phyloP scores from a whole-genome alignment of 2,329 filamentous ascomycete species.

The Chaetothyriales sp. region DNA sequence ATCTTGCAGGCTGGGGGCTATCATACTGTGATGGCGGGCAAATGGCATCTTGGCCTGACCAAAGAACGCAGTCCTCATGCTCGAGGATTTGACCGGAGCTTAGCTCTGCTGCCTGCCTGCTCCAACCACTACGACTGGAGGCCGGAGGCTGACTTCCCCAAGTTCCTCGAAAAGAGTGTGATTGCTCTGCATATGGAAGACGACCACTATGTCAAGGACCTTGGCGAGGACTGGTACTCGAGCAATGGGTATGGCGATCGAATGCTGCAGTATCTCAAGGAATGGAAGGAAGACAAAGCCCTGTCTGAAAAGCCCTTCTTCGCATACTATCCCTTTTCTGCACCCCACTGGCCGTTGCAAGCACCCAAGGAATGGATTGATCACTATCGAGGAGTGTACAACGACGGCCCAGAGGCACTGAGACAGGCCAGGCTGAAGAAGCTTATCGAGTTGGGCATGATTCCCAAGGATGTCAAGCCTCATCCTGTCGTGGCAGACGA shows the following conservation, averaged over 20 bases:
- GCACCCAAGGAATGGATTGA: slow-evolving; percentile 32
- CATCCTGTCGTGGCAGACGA: slow-evolving; percentile 31
- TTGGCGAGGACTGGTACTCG: slow-evolving; percentile 40
- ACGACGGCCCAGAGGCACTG: slow-evolving; percentile 36
- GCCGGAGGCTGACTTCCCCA: slow-evolving; percentile 25
- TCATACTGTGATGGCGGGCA: slow-evolving; percentile 45
- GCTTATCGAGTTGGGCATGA: slow-evolving; percentile 32
- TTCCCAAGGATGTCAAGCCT: slow-evolving; percentile 28
- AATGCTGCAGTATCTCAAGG: slow-evolving; percentile 37
- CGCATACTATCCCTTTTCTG: slow-evolving; percentile 34
- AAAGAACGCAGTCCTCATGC: slow-evolving; percentile 41
- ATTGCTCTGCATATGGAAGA: slow-evolving; percentile 34
- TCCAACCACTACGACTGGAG: slow-evolving; percentile 44
- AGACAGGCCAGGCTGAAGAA: slow-evolving; percentile 30
- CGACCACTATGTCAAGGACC: slow-evolving; percentile 29
- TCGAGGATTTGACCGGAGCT: slow-evolving; percentile 44
- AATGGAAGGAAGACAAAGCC: slow-evolving; percentile 29
- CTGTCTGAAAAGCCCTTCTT: slow-evolving; percentile 33
- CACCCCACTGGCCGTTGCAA: slow-evolving; percentile 40
- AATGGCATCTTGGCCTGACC: slow-evolving; percentile 48
- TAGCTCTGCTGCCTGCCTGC: slow-evolving; percentile 46
- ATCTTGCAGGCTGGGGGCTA: slow-evolving; percentile 44
- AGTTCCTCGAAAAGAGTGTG: slow-evolving; percentile 27
- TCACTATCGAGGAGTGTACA: slow-evolving; percentile 36
- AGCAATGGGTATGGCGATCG: slow-evolving; percentile 39